These are phyloP conservation scores for Pleurotus platypus DNA, from an alignment of 768 basidiomycete genomes.

Conservation along the genomic window DNA sequence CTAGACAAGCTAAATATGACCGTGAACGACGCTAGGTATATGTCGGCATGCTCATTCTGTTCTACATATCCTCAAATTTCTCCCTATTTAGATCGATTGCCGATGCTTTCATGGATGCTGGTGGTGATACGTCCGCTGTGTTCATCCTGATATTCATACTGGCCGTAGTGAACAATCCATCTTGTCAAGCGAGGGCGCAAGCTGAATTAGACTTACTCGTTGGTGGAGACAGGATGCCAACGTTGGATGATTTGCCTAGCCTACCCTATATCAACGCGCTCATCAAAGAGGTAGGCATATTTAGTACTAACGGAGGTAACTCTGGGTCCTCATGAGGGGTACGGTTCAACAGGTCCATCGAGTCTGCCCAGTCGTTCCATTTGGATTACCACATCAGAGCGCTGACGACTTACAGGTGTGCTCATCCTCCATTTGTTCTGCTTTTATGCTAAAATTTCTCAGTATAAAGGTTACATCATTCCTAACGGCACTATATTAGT, in stretches of 20 bases:
- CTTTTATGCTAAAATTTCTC: conserved; percentile 19
- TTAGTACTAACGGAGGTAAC: too few species aligned
- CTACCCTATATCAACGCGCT: conserved; percentile 14
- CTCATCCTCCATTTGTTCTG: conserved; percentile 10
- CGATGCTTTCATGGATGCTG: not conserved
- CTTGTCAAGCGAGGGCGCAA: conserved; percentile 13
- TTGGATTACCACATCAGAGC: conserved; percentile 13
- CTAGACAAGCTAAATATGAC: not conserved
- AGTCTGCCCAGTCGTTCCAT: conserved; percentile 10
- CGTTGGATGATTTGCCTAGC: conserved; percentile 1
- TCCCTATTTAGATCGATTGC: not conserved
- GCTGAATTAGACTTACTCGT: conserved; percentile 16
- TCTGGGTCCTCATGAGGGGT: too few species aligned
- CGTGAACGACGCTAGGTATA: not conserved
- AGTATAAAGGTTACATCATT: conserved; percentile 24
- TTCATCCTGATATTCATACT: conserved; percentile 9
- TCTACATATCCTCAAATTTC: not conserved
- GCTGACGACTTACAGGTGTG: conserved; percentile 5
- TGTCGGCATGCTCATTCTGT: not conserved
- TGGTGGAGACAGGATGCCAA: conserved; percentile 8
- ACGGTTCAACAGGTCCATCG: not conserved
- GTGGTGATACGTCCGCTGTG: not conserved
- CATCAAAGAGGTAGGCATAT: conserved; percentile 6
- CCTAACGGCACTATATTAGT: conserved; percentile 31
- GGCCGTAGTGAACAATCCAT: conserved; percentile 14